phyloP scores from a whole-genome alignment of 2,329 filamentous ascomycete species.

The Colletotrichum trifolii region DNA sequence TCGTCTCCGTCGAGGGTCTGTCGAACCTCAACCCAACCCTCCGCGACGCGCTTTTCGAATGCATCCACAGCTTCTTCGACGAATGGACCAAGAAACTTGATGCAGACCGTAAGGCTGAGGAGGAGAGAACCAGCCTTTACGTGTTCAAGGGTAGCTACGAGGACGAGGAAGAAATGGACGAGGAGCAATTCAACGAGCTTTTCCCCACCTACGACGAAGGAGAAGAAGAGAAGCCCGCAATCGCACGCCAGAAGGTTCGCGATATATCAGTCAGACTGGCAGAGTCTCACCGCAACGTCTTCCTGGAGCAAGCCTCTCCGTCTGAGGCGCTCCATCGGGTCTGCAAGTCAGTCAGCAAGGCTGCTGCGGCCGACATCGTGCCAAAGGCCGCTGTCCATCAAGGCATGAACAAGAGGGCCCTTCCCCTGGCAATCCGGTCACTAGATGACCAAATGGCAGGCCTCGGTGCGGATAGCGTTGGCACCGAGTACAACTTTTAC shows the following conservation, averaged over 20 bases:
- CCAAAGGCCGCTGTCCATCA: slow-evolving; percentile 42
- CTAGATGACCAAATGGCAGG: slow-evolving; percentile 69
- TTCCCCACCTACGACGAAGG: slow-evolving; percentile 82
- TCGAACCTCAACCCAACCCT: slow-evolving; percentile 52
- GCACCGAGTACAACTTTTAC: slow-evolving; percentile 85
- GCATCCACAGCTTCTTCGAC: slow-evolving; percentile 78
- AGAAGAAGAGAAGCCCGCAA: slow-evolving; percentile 47
- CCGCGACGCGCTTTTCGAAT: slow-evolving; percentile 69
- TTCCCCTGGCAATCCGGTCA: slow-evolving; percentile 74
- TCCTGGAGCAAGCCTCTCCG: slow-evolving; percentile 56
- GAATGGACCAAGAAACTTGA: slow-evolving; percentile 84
- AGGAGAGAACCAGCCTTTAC: slow-evolving; percentile 81
- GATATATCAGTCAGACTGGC: slow-evolving; percentile 71
- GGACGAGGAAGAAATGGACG: slow-evolving; percentile 79
- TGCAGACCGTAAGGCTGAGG: slow-evolving; percentile 79
- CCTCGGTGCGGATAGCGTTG: slow-evolving; percentile 49
- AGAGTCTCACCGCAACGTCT: slow-evolving; percentile 66
- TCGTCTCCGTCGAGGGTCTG: slow-evolving; percentile 60
- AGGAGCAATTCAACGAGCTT: slow-evolving; percentile 80
- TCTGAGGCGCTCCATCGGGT: slow-evolving; percentile 55
- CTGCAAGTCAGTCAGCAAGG: slow-evolving; percentile 56
- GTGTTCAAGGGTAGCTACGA: slow-evolving; percentile 83
- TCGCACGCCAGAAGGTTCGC: slow-evolving; percentile 56
- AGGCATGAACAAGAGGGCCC: slow-evolving; percentile 62
- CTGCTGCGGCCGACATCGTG: slow-evolving; percentile 44